Evolutionary conservation across 1,284 basidiomycete species (phyloP).

Genomic region (Kwoniella shivajii): DNA sequence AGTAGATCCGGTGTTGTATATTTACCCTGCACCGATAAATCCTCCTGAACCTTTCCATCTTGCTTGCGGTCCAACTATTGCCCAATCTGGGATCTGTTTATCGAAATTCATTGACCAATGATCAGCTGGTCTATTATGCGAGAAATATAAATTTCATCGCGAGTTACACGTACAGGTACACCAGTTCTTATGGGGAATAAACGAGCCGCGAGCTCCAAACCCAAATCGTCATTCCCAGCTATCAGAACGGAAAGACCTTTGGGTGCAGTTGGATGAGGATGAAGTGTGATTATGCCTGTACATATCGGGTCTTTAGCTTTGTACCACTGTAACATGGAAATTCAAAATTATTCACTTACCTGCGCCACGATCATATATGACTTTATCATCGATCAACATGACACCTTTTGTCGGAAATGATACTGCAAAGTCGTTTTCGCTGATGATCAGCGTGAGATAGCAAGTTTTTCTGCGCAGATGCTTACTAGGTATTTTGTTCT

Average conservation of each 20-base stretch:
- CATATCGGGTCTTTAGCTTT: background rate
- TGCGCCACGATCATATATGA: constrained; percentile 41
- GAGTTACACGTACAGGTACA: constrained; percentile 48
- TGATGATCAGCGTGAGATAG: background rate
- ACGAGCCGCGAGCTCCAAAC: constrained; percentile 66
- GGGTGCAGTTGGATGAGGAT: constrained; percentile 63
- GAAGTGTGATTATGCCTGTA: constrained; percentile 66
- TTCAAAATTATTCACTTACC: constrained; percentile 35
- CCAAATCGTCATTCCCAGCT: constrained; percentile 61
- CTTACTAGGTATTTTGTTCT: constrained; percentile 37
- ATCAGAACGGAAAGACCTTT: constrained; percentile 62
- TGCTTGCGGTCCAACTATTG: constrained; percentile 61
- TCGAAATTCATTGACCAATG: background rate
- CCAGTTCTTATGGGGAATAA: constrained; percentile 82
- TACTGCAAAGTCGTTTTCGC: background rate
- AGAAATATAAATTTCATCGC: background rate
- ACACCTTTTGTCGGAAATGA: constrained; percentile 43
- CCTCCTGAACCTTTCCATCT: constrained; percentile 68
- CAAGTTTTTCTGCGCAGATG: background rate
- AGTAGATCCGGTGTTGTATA: background rate
- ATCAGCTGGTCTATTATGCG: background rate
- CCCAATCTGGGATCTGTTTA: constrained; percentile 66
- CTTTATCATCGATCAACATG: constrained; percentile 30
- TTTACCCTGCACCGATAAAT: constrained; percentile 62
- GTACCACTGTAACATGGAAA: constrained; percentile 20